Conservation (phyloP, 176 grass and related monocot species). For the Triticum dicoccoides region DNA sequence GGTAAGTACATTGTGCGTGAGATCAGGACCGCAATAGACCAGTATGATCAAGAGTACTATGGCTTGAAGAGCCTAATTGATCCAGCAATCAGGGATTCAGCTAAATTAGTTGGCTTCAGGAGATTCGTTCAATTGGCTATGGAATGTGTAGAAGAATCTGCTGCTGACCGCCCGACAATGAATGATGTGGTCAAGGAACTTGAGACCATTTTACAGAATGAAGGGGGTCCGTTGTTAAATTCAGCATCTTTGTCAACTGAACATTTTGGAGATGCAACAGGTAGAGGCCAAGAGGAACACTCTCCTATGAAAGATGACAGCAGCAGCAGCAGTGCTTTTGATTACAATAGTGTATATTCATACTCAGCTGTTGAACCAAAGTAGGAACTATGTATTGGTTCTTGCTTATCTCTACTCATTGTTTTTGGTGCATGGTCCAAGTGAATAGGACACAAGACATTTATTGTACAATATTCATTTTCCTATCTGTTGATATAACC, state of each 20-base stretch:
- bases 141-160: slow-evolving; percentile 61
- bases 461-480: slow-evolving; percentile 7
- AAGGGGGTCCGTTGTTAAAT: slow-evolving; percentile 24
- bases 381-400: slow-evolving; percentile 30
- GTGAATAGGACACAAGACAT: slow-evolving; percentile 2
- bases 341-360: slow-evolving; percentile 52
- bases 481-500: slow-evolving; percentile 20
- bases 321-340: slow-evolving; percentile 34
- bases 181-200: slow-evolving; percentile 67
- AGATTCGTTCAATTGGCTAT: slow-evolving; percentile 64
- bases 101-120: slow-evolving; percentile 44
- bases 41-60: slow-evolving; percentile 59
- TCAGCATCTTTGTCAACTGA: slow-evolving; percentile 39
- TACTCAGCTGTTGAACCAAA: slow-evolving; percentile 52
- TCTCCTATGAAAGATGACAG: slow-evolving; percentile 42
- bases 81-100: slow-evolving; percentile 42
- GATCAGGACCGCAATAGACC: slow-evolving; percentile 44
- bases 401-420: slow-evolving; percentile 5
- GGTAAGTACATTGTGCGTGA: slow-evolving; percentile 66
- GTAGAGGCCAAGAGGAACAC: slow-evolving; percentile 36
- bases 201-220: slow-evolving; percentile 59
- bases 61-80: slow-evolving; percentile 51
- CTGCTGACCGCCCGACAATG: slow-evolving; percentile 54
- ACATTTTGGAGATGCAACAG: slow-evolving; percentile 29
- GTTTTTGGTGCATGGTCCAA: slow-evolving; percentile 20